Evolutionary conservation across 2,329 filamentous ascomycete species (phyloP).

Genomic region (Fusarium mangiferae): DNA sequence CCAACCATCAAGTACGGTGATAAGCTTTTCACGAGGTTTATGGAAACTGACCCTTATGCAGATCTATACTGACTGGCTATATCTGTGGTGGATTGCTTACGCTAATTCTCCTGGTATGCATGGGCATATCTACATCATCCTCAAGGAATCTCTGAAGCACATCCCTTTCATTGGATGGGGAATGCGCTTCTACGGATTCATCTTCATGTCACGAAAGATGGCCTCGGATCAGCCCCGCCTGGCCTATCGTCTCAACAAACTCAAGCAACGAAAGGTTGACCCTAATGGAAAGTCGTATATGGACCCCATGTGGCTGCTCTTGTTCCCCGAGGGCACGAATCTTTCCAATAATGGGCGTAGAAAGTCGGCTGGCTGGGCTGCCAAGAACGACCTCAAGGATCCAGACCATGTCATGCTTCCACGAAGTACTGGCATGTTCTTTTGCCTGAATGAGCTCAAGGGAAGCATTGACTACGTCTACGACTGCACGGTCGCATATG

Average conservation of each 20-base stretch:
- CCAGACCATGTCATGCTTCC: slow-evolving; percentile 80
- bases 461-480: slow-evolving; percentile 84
- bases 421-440: slow-evolving; percentile 82
- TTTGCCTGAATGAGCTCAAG: slow-evolving; percentile 80
- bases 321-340: slow-evolving; percentile 91
- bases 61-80: slow-evolving; percentile 92
- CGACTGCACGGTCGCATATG: slow-evolving; percentile 95
- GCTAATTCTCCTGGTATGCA: slow-evolving; percentile 79
- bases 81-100: slow-evolving; percentile 95
- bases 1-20: slow-evolving; percentile 79
- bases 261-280: slow-evolving; percentile 67
- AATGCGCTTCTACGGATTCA: slow-evolving; percentile 89
- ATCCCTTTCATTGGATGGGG: slow-evolving; percentile 83
- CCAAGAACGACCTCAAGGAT: slow-evolving; percentile 78
- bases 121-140: slow-evolving; percentile 88
- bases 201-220: slow-evolving; percentile 93
- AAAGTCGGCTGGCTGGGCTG: slow-evolving; percentile 79
- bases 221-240: slow-evolving; percentile 80
- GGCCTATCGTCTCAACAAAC: slow-evolving; percentile 75
- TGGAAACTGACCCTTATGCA: slow-evolving; percentile 36
- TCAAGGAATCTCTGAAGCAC: slow-evolving; percentile 86
- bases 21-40: background rate
- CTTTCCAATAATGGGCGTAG: slow-evolving; percentile 74
- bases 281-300: slow-evolving; percentile 65
- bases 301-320: slow-evolving; percentile 89